phyloP scores from a whole-genome alignment of 148 eudicot species.

The Amaranthus cruentus region DNA sequence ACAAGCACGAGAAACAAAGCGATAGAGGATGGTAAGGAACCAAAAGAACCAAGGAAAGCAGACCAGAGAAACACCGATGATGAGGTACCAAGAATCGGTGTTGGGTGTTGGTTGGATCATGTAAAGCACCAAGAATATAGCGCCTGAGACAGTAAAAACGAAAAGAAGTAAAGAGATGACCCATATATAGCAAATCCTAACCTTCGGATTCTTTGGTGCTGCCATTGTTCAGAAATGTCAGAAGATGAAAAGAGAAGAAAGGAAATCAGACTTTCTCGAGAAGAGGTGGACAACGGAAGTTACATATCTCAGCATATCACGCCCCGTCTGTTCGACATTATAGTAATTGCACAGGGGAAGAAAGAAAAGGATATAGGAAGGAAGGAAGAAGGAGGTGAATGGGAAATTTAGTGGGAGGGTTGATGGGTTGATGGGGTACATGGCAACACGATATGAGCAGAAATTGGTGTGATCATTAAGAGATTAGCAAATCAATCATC shows the following conservation, averaged over 20 bases:
- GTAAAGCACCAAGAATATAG: constrained; percentile 35
- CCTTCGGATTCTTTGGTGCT: constrained; percentile 28
- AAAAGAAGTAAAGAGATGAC: constrained; percentile 30
- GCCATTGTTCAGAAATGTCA: constrained; percentile 15
- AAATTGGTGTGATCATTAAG: constrained; percentile 16
- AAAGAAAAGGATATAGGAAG: background rate
- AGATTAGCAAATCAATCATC: constrained; percentile 11
- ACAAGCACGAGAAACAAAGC: constrained; percentile 31
- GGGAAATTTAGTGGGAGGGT: background rate
- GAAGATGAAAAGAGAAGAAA: background rate
- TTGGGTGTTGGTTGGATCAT: constrained; percentile 23
- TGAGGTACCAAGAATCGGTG: constrained; percentile 22
- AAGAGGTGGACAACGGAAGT: too few species aligned
- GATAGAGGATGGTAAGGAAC: constrained; percentile 37
- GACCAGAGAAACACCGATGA: constrained; percentile 32
- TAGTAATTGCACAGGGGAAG: background rate
- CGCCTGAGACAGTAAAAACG: constrained; percentile 33
- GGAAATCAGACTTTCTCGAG: background rate
- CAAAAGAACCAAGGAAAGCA: constrained; percentile 46
- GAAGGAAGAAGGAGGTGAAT: background rate
- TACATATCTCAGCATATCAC: background rate
- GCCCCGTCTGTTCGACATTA: background rate
- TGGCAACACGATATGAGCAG: constrained; percentile 23
- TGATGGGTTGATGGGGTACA: constrained; percentile 9
- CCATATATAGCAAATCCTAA: constrained; percentile 40